Conservation (phyloP, 768 basidiomycete genomes). For the Hygrocybe punicea region DNA sequence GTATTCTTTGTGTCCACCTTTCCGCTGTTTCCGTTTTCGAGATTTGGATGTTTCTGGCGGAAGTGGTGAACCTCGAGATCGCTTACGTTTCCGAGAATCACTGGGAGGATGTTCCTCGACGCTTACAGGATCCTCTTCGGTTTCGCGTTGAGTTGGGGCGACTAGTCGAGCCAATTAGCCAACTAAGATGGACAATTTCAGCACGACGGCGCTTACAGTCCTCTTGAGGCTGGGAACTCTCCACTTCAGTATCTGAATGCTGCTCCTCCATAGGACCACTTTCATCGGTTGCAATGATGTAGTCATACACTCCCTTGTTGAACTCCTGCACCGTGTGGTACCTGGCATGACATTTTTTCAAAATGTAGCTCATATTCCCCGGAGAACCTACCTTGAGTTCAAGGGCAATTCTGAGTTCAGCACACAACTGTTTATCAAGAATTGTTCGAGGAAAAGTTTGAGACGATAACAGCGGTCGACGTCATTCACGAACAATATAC, state of each 20-base stretch:
- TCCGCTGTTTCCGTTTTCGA: constrained; percentile 52
- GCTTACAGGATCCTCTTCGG: constrained; percentile 16
- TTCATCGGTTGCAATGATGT: constrained; percentile 98
- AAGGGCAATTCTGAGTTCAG: constrained; percentile 93
- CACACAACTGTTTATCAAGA: constrained; percentile 93
- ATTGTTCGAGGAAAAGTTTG: constrained; percentile 97
- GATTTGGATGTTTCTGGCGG: constrained; percentile 39
- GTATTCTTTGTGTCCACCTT: constrained; percentile 68
- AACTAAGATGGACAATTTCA: background rate
- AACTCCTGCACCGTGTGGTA: constrained; percentile 98
- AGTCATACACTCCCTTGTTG: constrained; percentile 97
- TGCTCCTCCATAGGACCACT: constrained; percentile 50
- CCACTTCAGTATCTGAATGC: constrained; percentile 49
- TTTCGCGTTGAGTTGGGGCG: constrained; percentile 51
- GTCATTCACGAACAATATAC: constrained; percentile 93
- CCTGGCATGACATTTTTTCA: no score
- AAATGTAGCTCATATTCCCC: background rate
- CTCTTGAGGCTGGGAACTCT: constrained; percentile 30
- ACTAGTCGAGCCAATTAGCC: constrained; percentile 36
- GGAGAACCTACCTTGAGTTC: constrained; percentile 69
- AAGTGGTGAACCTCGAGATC: constrained; percentile 38
- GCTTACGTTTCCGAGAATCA: constrained; percentile 55
- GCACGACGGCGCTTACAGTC: background rate
- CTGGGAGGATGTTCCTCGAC: constrained; percentile 15
- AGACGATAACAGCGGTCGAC: constrained; percentile 92